Base-by-base conservation (phyloP, 352 stramenopile species). In the Phytophthora idaei region DNA sequence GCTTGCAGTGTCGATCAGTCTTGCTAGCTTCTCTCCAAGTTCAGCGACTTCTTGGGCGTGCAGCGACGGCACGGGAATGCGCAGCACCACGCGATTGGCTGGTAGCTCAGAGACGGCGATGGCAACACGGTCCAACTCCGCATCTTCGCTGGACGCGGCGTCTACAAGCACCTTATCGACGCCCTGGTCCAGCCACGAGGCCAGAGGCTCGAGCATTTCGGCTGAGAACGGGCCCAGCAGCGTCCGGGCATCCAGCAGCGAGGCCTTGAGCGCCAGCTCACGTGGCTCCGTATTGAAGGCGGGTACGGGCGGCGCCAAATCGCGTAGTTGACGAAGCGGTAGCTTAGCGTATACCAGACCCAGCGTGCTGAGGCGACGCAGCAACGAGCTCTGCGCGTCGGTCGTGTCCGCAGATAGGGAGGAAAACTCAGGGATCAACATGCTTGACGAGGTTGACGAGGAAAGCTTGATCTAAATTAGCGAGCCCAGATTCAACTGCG, bases 181-280 rank as follows among this genome's bases (percentile, higher is more conserved):
- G 9, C 87, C 84, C 25, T 95, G 71, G 48, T 95, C 82, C 42
- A 95, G 74, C 85, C 85, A 95, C 34, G 49, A 64, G 49, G 78
- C 73, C 2, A 89, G 64, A 5, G 56, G 49, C 9, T 86, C 82
- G 15, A 92, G 78, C 74, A 88, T 91, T 9, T 80, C 71, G 27
- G 65, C 48, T 1, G 64, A 52, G 60, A 95, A 95, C 12, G 85
- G 85, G 27, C 87, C 87, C 3, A 91, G 59, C 34, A 93, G 54
- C 44, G 79, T 61, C 17, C 84, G 74, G n/a, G 70, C 58, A n/a
- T 74, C 69, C 29, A 87, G 44, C 32, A 93, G 61, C 36, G 77
- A 69, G 3, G 49, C 34, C 59, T 89, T 88, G 48, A 87, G 71
- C 12, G 58, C 64, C 36, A 78, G 27, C 15, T 70, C 67, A 3